Conservation (phyloP, 345 rosid species). For the Brassica rapa region DNA sequence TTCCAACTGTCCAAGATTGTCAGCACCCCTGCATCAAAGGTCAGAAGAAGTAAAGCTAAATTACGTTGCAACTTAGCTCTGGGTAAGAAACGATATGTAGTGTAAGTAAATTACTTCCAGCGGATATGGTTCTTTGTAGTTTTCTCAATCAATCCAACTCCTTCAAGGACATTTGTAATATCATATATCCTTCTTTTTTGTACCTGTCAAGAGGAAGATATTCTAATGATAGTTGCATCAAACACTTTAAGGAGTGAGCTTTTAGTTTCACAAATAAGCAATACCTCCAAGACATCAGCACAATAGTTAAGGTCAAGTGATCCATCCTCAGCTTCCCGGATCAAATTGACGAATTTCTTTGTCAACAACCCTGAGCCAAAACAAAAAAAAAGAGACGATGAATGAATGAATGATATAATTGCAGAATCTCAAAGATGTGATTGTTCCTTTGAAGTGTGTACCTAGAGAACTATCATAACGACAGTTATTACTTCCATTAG, state of each 20-base stretch:
- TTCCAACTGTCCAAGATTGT: slow-evolving; percentile 48
- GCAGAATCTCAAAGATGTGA: neutral
- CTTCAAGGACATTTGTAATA: slow-evolving; percentile 87
- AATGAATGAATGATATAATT: neutral
- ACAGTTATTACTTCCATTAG: slow-evolving; percentile 51
- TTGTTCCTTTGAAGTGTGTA: slow-evolving; percentile 17
- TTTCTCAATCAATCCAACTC: slow-evolving; percentile 76
- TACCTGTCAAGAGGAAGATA: slow-evolving; percentile 46
- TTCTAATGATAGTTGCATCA: too few relatives aligned
- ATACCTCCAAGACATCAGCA: slow-evolving; percentile 72
- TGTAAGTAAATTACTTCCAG: slow-evolving; percentile 60
- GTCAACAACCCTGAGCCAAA: slow-evolving; percentile 61
- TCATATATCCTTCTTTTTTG: slow-evolving; percentile 90
- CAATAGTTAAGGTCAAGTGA: slow-evolving; percentile 72
- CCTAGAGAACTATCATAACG: slow-evolving; percentile 77
- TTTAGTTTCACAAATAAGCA: neutral
- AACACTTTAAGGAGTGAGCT: too few relatives aligned
- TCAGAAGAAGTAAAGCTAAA: slow-evolving; percentile 28
- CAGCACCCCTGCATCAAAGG: slow-evolving; percentile 55
- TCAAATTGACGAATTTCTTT: slow-evolving; percentile 63
- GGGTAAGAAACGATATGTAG: neutral
- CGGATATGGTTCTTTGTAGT: slow-evolving; percentile 77
- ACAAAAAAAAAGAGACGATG: slow-evolving; percentile 9
- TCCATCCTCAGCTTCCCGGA: slow-evolving; percentile 72
- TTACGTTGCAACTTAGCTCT: neutral